Base-by-base conservation (phyloP, 257 asterid species). In the Coffea canephora region DNA sequence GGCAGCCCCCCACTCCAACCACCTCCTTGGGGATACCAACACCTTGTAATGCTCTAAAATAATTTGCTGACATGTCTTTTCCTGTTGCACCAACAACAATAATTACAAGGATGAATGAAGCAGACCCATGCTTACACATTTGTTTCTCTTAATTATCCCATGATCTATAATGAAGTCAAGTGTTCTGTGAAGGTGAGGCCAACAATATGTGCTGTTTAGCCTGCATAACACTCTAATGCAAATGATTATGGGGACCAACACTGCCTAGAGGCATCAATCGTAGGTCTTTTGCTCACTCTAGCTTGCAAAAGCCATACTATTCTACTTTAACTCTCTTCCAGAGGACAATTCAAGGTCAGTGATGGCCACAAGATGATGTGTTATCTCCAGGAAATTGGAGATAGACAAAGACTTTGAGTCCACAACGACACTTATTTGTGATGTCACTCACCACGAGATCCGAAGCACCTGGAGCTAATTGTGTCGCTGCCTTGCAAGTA, bases 41-140 rank as follows among this genome's bases (percentile, higher is more conserved):
- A 77, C 78, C 83, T 87, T 87, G 83, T 84, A 89, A 52, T 52
- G 91, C 81, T 82, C 84, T 86, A 74, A 87, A 43, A 64, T 78
- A 82, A 77, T 77, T 73, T 45, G 87, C 74, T 66, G 91, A 75
- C 96, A 88, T 94, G 46, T 77, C 84, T 86, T 73, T 69, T 62
- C 18, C 75, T 83, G 81, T 75, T 14, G 66, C 50, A 78, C 69
- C 34, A 61, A 46, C 76, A 67, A 69, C 39, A 66, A 72, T 77
- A 31, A 78, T 69, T 65, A 73, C 61, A 23, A 18, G 18, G 31
- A 78, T 78, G 73, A 68, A 69, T 73, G 55, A 68, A 5, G 61
- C 50, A 18, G 23, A 43, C 39, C 25, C 77, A 61, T 61, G 34
- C 39, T 25, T 59, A n/a, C 43, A 70, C 66, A 50, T 34, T 43